phyloP scores from a whole-genome alignment of 2,329 filamentous ascomycete species.

The Aspergillus alliaceus region DNA sequence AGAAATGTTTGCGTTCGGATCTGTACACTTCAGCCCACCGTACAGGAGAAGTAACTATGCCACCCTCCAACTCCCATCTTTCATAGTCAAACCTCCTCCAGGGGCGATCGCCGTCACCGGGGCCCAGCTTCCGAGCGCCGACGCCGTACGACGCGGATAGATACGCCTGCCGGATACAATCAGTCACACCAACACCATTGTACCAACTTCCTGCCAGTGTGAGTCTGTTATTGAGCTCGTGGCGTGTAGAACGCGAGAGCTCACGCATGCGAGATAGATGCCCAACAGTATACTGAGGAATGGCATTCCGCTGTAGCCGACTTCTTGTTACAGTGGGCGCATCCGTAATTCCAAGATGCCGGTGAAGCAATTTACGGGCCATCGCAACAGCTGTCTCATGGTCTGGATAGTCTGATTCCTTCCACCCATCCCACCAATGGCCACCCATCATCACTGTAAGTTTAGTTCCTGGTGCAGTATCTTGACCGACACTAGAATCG shows the following conservation, averaged over 20 bases:
- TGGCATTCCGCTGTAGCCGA: constrained; percentile 67
- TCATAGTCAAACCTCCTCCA: constrained; percentile 22
- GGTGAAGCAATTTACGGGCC: constrained; percentile 67
- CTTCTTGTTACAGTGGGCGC: constrained; percentile 62
- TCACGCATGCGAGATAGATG: constrained; percentile 64
- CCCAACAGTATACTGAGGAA: constrained; percentile 86
- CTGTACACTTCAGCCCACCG: constrained; percentile 12
- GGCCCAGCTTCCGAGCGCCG: constrained; percentile 32
- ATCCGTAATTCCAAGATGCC: constrained; percentile 72
- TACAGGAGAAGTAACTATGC: constrained; percentile 29
- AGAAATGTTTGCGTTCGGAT: constrained; percentile 13
- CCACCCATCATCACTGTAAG: constrained; percentile 93
- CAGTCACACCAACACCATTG: constrained; percentile 51
- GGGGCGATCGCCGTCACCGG: constrained; percentile 7
- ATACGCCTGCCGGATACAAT: constrained; percentile 58
- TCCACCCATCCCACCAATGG: constrained; percentile 78
- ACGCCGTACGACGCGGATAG: constrained; percentile 49
- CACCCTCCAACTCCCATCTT: constrained; percentile 32
- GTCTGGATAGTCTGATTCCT: constrained; percentile 56
- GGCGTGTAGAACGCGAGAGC: constrained; percentile 56
- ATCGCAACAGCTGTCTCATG: constrained; percentile 66
- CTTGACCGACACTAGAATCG: constrained; percentile 59
- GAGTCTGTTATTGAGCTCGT: constrained; percentile 62
- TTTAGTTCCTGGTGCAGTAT: constrained; percentile 69
- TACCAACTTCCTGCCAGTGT: constrained; percentile 62